Conservation (phyloP, 2,329 filamentous ascomycete species). For the Colletotrichum sp. region DNA sequence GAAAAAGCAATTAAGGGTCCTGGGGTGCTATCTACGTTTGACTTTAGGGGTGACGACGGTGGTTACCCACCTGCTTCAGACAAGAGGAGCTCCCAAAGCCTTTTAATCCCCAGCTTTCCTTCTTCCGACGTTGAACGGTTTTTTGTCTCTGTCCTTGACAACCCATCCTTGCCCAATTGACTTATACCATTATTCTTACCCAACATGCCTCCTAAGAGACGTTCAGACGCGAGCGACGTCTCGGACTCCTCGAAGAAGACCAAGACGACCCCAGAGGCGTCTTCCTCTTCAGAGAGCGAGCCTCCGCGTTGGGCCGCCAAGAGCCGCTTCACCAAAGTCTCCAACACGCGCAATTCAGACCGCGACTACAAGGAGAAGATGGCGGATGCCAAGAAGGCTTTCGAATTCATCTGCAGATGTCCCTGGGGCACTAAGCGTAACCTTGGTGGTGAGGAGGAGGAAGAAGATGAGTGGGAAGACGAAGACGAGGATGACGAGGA, state of each 20-base stretch:
- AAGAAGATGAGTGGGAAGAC: conserved; percentile 18
- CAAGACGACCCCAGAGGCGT: background rate
- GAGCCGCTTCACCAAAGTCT: conserved; percentile 35
- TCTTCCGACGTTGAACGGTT: no score
- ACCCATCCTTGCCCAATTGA: background rate
- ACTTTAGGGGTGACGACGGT: background rate
- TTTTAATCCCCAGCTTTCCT: background rate
- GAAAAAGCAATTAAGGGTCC: background rate
- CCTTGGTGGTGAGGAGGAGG: conserved; percentile 22
- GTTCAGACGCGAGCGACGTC: background rate
- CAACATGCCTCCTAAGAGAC: conserved; percentile 5
- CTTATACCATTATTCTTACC: background rate
- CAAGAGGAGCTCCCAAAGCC: background rate
- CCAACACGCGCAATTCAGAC: conserved; percentile 38
- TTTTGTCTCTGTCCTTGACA: background rate
- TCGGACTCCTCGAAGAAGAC: background rate
- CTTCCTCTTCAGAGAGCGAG: background rate
- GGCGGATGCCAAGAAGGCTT: conserved; percentile 29
- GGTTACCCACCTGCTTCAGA: background rate
- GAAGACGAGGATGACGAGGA: conserved; percentile 22
- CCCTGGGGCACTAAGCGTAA: conserved; percentile 16
- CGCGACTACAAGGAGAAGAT: conserved; percentile 28
- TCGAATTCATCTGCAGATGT: conserved; percentile 34
- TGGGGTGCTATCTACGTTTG: background rate
- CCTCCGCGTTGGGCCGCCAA: conserved; percentile 9